Percentiles rank a stretch among this genome's conserved stretches.
Evolutionary conservation across 495 filamentous ascomycete genomes (phyloP).

Genomic region (Glarea lozoyensis): DNA sequence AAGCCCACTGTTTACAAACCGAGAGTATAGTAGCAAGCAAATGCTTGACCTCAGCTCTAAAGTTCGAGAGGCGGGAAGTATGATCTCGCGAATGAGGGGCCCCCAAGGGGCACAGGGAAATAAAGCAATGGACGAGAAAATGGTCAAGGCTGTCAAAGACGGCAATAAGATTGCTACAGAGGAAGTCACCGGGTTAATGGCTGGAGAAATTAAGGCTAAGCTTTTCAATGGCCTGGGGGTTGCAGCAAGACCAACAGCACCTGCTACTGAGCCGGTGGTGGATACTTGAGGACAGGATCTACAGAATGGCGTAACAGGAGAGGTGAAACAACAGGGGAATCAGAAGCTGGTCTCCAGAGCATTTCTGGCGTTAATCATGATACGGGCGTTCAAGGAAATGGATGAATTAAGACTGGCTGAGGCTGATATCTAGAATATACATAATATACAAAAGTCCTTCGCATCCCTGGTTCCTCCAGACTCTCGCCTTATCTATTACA

Average conservation of each 20-base stretch:
- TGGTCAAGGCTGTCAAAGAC: conserved; percentile 74
- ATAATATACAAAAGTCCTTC: too few relatives aligned
- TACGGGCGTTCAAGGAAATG: too few relatives aligned
- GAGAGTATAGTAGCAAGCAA: conserved; percentile 87
- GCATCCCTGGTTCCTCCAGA: too few relatives aligned
- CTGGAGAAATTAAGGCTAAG: conserved; percentile 73
- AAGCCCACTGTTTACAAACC: conserved; percentile 83
- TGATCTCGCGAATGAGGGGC: conserved; percentile 31
- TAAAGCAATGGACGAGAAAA: conserved; percentile 40
- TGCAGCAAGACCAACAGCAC: neutral
- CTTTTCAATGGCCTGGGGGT: conserved; percentile 65
- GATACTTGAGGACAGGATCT: neutral
- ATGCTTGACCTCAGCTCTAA: conserved; percentile 82
- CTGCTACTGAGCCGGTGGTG: neutral
- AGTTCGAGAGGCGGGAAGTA: conserved; percentile 51
- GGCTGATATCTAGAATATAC: too few relatives aligned
- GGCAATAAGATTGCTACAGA: conserved; percentile 77
- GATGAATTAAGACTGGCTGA: too few relatives aligned
- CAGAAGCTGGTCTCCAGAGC: too few relatives aligned
- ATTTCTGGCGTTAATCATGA: too few relatives aligned
- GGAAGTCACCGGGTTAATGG: conserved; percentile 77
- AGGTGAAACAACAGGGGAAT: too few relatives aligned
- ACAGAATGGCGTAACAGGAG: too few relatives aligned
- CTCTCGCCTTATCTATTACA: too few relatives aligned
- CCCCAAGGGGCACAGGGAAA: conserved; percentile 4